Percentiles rank a stretch among this genome's conserved stretches.
phyloP scores from a whole-genome alignment of 1,284 basidiomycete species.

The Ustilago bromivora region DNA sequence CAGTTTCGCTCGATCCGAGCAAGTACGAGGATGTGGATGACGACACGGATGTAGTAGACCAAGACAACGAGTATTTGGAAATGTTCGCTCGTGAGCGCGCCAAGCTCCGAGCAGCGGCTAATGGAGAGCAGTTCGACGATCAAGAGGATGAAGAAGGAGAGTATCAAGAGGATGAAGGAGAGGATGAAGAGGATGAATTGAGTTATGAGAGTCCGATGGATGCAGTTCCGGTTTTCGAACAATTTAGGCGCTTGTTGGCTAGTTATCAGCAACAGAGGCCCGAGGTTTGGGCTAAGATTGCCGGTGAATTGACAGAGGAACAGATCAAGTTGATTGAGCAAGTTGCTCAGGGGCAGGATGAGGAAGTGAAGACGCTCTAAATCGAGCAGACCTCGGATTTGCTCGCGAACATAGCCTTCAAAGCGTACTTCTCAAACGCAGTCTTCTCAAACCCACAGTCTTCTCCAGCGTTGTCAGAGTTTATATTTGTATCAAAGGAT shows the following conservation, averaged over 20 bases:
- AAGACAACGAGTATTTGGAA: conserved; percentile 69
- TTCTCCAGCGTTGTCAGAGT: too few relatives aligned
- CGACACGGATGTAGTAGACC: conserved; percentile 65
- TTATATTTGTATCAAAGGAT: too few relatives aligned
- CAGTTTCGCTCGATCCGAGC: conserved; percentile 25
- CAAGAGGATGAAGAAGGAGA: conserved; percentile 57
- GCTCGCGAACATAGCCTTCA: too few relatives aligned
- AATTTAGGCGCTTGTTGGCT: conserved; percentile 52
- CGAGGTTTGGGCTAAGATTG: conserved; percentile 44
- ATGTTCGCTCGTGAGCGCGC: conserved; percentile 63
- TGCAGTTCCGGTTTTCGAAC: conserved; percentile 58
- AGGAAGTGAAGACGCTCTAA: conserved; percentile 43
- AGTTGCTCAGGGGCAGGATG: conserved; percentile 35
- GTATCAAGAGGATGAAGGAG: conserved; percentile 47
- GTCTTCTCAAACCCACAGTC: too few relatives aligned
- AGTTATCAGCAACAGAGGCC: conserved; percentile 51
- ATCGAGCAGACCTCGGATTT: too few relatives aligned
- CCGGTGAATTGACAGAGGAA: conserved; percentile 35
- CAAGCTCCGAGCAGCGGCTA: conserved; percentile 55
- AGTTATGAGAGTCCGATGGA: conserved; percentile 64
- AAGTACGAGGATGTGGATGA: conserved; percentile 58
- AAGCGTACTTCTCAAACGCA: too few relatives aligned
- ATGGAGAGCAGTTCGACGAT: conserved; percentile 46
- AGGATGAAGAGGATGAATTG: conserved; percentile 62
- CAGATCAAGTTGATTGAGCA: conserved; percentile 51